Evolutionary conservation across 345 rosid genomes (phyloP).

Genomic region (Schrenkiella parvula): DNA sequence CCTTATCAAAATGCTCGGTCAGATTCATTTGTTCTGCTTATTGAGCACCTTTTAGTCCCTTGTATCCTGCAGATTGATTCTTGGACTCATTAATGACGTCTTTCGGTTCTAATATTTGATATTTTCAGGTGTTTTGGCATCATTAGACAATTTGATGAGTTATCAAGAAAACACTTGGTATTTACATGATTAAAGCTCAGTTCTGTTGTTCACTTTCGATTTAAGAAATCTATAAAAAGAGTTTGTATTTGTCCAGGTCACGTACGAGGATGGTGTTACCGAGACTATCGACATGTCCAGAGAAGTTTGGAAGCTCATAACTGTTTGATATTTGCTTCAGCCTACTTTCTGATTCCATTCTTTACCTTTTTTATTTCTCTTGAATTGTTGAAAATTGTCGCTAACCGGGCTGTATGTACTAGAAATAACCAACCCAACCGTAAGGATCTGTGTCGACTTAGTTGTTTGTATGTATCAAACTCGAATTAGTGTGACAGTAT

Average conservation of each 20-base stretch:
- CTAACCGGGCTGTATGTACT: neutral
- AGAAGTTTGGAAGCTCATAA: conserved; percentile 61
- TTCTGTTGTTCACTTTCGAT: neutral
- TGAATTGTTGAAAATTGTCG: neutral
- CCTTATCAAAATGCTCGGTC: neutral
- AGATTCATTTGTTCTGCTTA: neutral
- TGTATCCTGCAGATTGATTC: neutral
- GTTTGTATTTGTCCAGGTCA: conserved; percentile 37
- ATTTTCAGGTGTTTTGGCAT: conserved; percentile 61
- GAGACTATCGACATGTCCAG: conserved; percentile 63
- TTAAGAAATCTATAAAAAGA: neutral
- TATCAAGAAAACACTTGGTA: conserved; percentile 64
- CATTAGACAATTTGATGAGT: conserved; percentile 55
- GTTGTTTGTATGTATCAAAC: neutral
- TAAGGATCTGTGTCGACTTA: neutral
- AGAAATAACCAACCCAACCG: neutral
- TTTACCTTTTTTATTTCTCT: neutral
- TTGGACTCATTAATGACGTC: neutral
- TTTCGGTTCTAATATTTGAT: neutral
- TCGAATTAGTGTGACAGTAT: neutral
- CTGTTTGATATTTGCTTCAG: conserved; percentile 27
- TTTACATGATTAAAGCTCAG: neutral
- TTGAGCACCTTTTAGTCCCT: neutral
- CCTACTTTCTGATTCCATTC: neutral
- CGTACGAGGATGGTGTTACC: conserved; percentile 68